Evolutionary conservation across 2,329 filamentous ascomycete species (phyloP), one percentile per base, ranked within the genome.

Genomic region (Penicillium palitans): DNA sequence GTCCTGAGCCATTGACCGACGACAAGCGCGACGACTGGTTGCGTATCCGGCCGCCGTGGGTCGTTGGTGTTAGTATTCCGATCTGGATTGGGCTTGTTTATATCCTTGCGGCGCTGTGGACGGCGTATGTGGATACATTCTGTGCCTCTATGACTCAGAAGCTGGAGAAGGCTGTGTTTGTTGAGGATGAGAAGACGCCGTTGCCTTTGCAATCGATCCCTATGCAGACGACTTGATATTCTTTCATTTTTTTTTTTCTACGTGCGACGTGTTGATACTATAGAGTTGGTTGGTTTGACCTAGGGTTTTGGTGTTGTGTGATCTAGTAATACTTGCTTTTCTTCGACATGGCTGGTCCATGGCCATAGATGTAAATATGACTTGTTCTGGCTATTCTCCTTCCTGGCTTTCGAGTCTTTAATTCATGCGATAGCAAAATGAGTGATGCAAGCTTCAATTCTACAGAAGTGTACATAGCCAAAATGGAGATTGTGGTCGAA

Each of bases 91-190:
- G 63, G 3, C 58, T 81, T 33, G 76, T 80, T 5, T 83, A 83
- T 69, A 68, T 70, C 0, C 71, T 76, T 33, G 80, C 80, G 0
- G 76, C 78, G 64, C 72, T 79, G 42, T 83, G 80, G 80, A 82
- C 80, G 41, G 78, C 74, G 13, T 81, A 80, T 64, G 79, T 83
- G n/a, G 80, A 83, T 65, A 72, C 74, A 8, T 76, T 77, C 50
- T 83, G 80, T 66, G 80, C 80, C 1, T 71, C 72, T 50, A 70
- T 78, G 39, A 82, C 80, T 4, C 73, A 77, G 64, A 78, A 73
- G 70, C 62, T 82, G 55, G 80, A 82, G 60, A 74, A 75, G 41
- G 70, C 66, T 56, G 77, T 80, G 59, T 82, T 81, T 64, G 77
- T 78, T 41, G 68, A 72, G 33, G 71, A 73, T 4, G 72, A 77